Percentiles rank a stretch among this genome's conserved stretches.
phyloP scores from a whole-genome alignment of 371 early-diverging fungal species.

The Rhizopus stolonifer region DNA sequence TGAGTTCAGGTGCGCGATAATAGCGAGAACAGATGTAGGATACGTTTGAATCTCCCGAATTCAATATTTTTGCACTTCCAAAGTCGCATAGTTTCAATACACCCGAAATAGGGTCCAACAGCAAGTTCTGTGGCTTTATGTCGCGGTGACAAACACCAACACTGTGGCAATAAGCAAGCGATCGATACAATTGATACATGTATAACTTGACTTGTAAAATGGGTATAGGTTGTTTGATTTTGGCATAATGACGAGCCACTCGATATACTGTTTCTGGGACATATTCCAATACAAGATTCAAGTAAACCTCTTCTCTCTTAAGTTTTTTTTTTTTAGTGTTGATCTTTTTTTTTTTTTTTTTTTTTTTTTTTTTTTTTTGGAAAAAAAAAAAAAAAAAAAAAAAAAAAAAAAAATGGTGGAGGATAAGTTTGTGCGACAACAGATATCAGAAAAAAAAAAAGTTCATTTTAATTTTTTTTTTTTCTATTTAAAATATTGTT shows the following conservation, averaged over 20 bases:
- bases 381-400: too few relatives aligned
- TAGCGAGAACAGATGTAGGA: constrained; percentile 96
- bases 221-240: constrained; percentile 89
- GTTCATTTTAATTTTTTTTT: too few relatives aligned
- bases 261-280: constrained; percentile 86
- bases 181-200: constrained; percentile 95
- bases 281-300: constrained; percentile 81
- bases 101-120: constrained; percentile 85
- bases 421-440: too few relatives aligned
- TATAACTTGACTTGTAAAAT: constrained; percentile 89
- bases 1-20: constrained; percentile 96
- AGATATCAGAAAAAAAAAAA: too few relatives aligned
- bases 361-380: too few relatives aligned
- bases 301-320: constrained; percentile 73
- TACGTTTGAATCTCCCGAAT: constrained; percentile 89
- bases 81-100: constrained; percentile 97
- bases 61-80: constrained; percentile 93
- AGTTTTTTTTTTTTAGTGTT: too few relatives aligned
- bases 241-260: constrained; percentile 75
- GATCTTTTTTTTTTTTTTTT: too few relatives aligned
- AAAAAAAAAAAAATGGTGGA: too few relatives aligned
- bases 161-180: constrained; percentile 94
- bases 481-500: too few relatives aligned
- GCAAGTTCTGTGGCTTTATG: constrained; percentile 98
- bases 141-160: constrained; percentile 91